Conservation (phyloP, 1,284 basidiomycete genomes). For the Tilletia caries region DNA sequence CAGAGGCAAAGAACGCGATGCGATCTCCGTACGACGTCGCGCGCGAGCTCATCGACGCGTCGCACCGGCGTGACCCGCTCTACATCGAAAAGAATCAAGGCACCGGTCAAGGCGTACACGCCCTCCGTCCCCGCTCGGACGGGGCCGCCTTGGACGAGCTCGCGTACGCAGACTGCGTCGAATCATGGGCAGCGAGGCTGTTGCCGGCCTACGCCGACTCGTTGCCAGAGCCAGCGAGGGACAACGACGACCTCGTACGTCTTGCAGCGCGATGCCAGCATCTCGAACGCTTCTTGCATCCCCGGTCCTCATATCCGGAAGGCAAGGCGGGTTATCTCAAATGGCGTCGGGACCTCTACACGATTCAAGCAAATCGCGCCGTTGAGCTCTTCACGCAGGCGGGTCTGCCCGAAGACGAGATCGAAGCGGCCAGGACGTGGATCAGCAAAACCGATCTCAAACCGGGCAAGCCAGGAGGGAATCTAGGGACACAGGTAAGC, state of each 20-base stretch:
- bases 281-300: constrained; percentile 45
- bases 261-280: constrained; percentile 51
- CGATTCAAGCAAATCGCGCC: constrained; percentile 40
- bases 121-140: neutral
- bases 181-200: constrained; percentile 23
- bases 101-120: neutral
- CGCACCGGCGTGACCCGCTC: constrained; percentile 32
- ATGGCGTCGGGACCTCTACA: constrained; percentile 48
- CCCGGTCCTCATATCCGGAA: constrained; percentile 41
- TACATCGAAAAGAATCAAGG: constrained; percentile 20
- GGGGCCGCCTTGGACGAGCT: constrained; percentile 39
- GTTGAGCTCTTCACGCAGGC: constrained; percentile 30
- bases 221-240: constrained; percentile 24
- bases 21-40: constrained; percentile 25
- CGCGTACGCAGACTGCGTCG: constrained; percentile 45
- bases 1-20: constrained; percentile 15
- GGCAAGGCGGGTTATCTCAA: constrained; percentile 50
- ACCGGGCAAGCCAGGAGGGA: constrained; percentile 33
- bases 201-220: constrained; percentile 14
- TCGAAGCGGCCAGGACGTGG: constrained; percentile 38
- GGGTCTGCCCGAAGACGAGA: constrained; percentile 27
- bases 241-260: constrained; percentile 30
- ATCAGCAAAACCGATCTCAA: constrained; percentile 46
- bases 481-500: constrained; percentile 34
- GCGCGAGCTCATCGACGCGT: constrained; percentile 30